phyloP scores from a whole-genome alignment of 2,329 filamentous ascomycete species.

The Spiromastix sp. region DNA sequence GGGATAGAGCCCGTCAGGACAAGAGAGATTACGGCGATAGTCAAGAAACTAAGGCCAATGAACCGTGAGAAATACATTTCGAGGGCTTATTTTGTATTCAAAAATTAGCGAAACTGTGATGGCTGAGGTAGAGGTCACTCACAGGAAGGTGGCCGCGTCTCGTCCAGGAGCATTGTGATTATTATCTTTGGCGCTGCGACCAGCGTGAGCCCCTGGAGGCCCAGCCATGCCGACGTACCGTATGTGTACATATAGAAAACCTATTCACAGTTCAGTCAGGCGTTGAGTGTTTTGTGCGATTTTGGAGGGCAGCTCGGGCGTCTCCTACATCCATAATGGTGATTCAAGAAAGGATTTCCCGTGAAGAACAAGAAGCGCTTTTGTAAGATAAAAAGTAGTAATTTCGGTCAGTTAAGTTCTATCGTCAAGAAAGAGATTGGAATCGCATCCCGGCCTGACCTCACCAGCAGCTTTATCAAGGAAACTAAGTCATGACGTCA shows the following conservation, averaged over 20 bases:
- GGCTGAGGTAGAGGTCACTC: slow-evolving; percentile 9
- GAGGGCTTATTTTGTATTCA: slow-evolving; percentile 36
- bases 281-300: too few relatives aligned
- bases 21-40: slow-evolving; percentile 53
- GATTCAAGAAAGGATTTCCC: too few relatives aligned
- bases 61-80: slow-evolving; percentile 66
- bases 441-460: too few relatives aligned
- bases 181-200: slow-evolving; percentile 52
- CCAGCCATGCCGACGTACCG: slow-evolving; percentile 34
- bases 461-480: too few relatives aligned
- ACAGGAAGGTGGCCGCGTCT: slow-evolving; percentile 47
- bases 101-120: slow-evolving; percentile 4
- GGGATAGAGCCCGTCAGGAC: slow-evolving; percentile 63
- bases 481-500: too few relatives aligned
- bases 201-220: slow-evolving; percentile 41
- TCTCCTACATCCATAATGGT: too few relatives aligned
- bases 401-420: too few relatives aligned
- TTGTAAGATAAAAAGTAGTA: too few relatives aligned
- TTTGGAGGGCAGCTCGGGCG: too few relatives aligned
- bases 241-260: slow-evolving; percentile 37
- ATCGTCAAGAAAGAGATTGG: too few relatives aligned
- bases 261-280: too few relatives aligned
- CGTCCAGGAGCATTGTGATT: slow-evolving; percentile 47
- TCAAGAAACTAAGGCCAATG: slow-evolving; percentile 57
- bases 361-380: too few relatives aligned